Percentiles rank a stretch among this genome's conserved stretches.
phyloP scores from a whole-genome alignment of 306 rosid species.

The Citrullus colocynthis region DNA sequence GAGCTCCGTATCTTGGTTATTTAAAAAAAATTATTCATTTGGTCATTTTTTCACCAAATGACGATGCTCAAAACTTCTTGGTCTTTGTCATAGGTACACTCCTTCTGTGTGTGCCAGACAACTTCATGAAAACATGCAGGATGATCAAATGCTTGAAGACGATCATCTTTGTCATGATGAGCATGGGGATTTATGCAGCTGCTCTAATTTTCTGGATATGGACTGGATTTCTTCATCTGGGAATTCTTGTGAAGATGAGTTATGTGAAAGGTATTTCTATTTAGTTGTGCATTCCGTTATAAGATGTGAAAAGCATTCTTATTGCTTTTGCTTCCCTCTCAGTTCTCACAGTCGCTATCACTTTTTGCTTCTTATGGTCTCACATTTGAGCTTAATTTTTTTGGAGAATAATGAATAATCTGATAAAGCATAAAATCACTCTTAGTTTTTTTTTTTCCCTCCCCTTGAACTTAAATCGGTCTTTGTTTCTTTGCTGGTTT shows the following conservation, averaged over 20 bases:
- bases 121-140: slow-evolving; percentile 29
- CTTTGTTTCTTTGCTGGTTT: neutral
- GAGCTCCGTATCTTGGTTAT: neutral
- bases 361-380: neutral
- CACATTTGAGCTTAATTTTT: neutral
- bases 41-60: neutral
- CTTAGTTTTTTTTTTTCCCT: neutral
- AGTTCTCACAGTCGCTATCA: neutral
- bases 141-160: slow-evolving; percentile 29
- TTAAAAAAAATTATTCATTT: neutral
- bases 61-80: neutral
- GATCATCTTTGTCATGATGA: slow-evolving; percentile 51
- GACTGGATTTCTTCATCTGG: slow-evolving; percentile 85
- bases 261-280: slow-evolving; percentile 45
- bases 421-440: neutral
- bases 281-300: neutral
- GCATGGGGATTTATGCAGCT: slow-evolving; percentile 52
- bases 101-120: slow-evolving; percentile 36
- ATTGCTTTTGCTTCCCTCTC: neutral
- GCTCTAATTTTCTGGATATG: slow-evolving; percentile 57
- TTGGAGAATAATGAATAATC: neutral
- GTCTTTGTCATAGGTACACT: slow-evolving; percentile 9
- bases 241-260: slow-evolving; percentile 86
- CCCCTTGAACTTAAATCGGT: neutral
- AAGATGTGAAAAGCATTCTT: neutral